A percentile compares a stretch with the other conserved stretches of the same genome.
Evolutionary conservation across 148 eudicot genomes (phyloP).

Genomic region (Rhododendron vialii): DNA sequence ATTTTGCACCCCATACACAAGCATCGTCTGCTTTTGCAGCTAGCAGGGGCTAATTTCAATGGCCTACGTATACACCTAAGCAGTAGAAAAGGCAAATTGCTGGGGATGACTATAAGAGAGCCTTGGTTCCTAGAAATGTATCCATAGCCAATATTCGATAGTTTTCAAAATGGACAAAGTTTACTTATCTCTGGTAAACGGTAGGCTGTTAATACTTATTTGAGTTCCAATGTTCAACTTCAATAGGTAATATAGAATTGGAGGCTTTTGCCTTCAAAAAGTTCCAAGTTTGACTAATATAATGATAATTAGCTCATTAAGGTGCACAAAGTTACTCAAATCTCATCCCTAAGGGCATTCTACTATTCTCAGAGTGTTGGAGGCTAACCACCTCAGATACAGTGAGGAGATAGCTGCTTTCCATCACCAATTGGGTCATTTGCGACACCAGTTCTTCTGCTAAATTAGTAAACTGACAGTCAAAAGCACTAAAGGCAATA

Average conservation of each 20-base stretch:
- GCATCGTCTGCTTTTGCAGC: neutral
- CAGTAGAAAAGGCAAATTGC: no score
- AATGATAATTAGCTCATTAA: neutral
- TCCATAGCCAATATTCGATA: neutral
- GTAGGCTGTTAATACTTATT: neutral
- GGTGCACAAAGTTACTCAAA: neutral
- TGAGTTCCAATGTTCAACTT: neutral
- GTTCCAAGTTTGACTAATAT: neutral
- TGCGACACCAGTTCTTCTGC: no score
- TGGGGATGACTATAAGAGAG: no score
- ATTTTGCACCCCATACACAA: neutral
- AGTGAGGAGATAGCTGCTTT: neutral
- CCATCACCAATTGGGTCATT: neutral
- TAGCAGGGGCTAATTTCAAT: neutral
- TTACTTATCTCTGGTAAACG: neutral
- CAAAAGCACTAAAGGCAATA: neutral
- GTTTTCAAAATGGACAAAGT: neutral
- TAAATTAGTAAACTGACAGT: neutral
- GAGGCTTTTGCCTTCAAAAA: neutral
- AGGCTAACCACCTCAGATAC: neutral
- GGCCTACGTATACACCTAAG: no score
- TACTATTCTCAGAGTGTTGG: no score
- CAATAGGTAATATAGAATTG: neutral
- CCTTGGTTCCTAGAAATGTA: neutral
- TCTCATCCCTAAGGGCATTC: no score